Base-by-base conservation (phyloP, 2,329 filamentous ascomycete genomes). In the Cercospora nicotianae region DNA sequence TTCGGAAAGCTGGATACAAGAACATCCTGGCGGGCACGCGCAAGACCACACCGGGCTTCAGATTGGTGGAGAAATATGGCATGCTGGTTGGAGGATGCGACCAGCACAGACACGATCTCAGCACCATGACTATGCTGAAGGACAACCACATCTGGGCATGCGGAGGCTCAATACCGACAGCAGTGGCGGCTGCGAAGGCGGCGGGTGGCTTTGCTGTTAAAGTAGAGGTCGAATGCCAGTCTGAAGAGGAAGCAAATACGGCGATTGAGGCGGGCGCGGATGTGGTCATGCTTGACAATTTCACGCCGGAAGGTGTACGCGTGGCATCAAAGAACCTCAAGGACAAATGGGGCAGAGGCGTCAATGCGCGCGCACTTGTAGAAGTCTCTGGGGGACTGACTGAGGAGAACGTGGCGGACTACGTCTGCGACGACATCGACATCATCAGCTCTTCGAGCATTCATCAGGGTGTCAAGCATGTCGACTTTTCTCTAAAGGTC, bases 71-170 rank as follows among this genome's bases (percentile, higher is more conserved):
- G 81, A 99, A 99, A 82, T 99, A 99, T 80, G 95, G 93, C 73
- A 97, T 99, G 90, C 83, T 97, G 23, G 90, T 96, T 16, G 95
- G 94, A 66, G 95, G 95, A 10, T 94, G 93, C 16, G 95, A 99
- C 81, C 88, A 90, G 2, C 95, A 99, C 80, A 86, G 95, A 33
- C 92, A 97, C 81, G 95, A 99, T 79, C 84, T 99, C 2, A 82
- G 79, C 79, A 87, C 90, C 72, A 98, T 99, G 95, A 94, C 94
- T 66, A 99, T 99, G 95, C 86, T 99, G 72, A 99, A 99, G 83
- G 95, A 99, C 81, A 99, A 99, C 81, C 95, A 99, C 81, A 90
- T 99, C 66, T 97, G 94, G 91, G 93, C 92, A 70, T 90, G 91
- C 64, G 90, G 90, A 53, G 84, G 85, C 28, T 92, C 91, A 77